These are phyloP conservation scores for Zymoseptoria tritici DNA, from an alignment of 2,329 filamentous ascomycete species.

Conservation along the genomic window DNA sequence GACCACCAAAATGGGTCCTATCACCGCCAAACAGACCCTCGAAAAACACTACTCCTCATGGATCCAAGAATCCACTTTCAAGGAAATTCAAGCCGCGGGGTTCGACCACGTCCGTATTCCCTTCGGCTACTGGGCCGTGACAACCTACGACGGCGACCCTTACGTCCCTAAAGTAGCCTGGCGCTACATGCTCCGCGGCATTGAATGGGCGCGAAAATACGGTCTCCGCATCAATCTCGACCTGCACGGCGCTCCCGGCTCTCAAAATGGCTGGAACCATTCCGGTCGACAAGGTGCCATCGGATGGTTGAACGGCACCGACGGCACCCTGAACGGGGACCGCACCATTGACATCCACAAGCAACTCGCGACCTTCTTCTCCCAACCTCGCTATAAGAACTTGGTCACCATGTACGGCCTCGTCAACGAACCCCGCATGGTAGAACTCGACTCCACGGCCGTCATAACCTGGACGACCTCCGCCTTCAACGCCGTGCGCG, in stretches of 20 bases:
- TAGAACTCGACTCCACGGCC: constrained; percentile 51
- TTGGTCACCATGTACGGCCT: constrained; percentile 89
- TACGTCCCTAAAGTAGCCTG: constrained; percentile 82
- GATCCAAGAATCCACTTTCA: constrained; percentile 75
- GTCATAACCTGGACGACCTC: constrained; percentile 75
- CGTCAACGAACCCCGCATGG: constrained; percentile 88
- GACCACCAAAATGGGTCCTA: constrained; percentile 59
- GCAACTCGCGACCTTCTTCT: constrained; percentile 82
- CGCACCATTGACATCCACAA: constrained; percentile 82
- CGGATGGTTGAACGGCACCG: constrained; percentile 82
- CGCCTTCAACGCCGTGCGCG: constrained; percentile 64
- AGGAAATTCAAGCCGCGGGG: constrained; percentile 75
- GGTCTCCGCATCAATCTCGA: constrained; percentile 90
- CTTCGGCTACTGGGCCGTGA: constrained; percentile 90
- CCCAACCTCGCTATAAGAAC: constrained; percentile 86
- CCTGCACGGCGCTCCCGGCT: constrained; percentile 82
- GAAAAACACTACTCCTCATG: constrained; percentile 90
- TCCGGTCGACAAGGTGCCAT: constrained; percentile 76
- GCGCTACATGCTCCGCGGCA: constrained; percentile 85
- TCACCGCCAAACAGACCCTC: constrained; percentile 57
- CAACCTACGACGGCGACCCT: constrained; percentile 75
- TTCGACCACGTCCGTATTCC: constrained; percentile 96
- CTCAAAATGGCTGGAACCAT: constrained; percentile 97
- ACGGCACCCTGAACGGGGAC: constrained; percentile 70
- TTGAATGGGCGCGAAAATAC: constrained; percentile 90